Percentiles rank a stretch among this genome's conserved stretches.
These are phyloP conservation scores for Botrytis hyacinthi DNA, from an alignment of 2,329 filamentous ascomycete genomes.

Conservation along the genomic window DNA sequence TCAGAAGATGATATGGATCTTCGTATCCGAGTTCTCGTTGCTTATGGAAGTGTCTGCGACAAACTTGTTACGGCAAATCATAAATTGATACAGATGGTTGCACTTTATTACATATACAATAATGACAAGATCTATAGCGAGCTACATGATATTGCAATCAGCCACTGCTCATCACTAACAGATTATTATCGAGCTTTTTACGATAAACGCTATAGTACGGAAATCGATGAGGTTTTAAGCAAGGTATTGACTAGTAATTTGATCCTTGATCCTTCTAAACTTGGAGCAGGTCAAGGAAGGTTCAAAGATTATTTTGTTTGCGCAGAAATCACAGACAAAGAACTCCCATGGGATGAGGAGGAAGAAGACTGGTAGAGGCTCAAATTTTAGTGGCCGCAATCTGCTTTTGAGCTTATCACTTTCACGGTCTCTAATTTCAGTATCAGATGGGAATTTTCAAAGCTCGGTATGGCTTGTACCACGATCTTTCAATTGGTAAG, in stretches of 20 bases:
- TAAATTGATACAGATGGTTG: fast-evolving
- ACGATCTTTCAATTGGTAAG: not conserved
- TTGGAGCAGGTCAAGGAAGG: not conserved
- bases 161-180: fast-evolving
- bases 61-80: not conserved
- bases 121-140: not conserved
- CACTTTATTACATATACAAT: fast-evolving
- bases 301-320: not conserved
- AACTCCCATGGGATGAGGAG: not conserved
- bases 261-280: not conserved
- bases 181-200: fast-evolving
- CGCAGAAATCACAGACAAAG: not conserved
- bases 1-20: not conserved
- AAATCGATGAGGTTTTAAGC: fast-evolving
- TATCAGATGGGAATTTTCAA: not conserved
- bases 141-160: fast-evolving
- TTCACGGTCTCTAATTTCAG: not conserved
- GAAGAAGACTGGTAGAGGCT: not conserved
- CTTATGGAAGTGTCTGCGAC: not conserved
- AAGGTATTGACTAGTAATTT: not conserved
- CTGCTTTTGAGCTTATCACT: not conserved
- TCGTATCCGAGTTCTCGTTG: not conserved
- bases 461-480: not conserved
- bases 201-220: fast-evolving
- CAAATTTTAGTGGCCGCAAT: not conserved